These are phyloP conservation scores for Phyllosticta citribraziliensis DNA, from an alignment of 2,329 filamentous ascomycete genomes.

Conservation along the genomic window DNA sequence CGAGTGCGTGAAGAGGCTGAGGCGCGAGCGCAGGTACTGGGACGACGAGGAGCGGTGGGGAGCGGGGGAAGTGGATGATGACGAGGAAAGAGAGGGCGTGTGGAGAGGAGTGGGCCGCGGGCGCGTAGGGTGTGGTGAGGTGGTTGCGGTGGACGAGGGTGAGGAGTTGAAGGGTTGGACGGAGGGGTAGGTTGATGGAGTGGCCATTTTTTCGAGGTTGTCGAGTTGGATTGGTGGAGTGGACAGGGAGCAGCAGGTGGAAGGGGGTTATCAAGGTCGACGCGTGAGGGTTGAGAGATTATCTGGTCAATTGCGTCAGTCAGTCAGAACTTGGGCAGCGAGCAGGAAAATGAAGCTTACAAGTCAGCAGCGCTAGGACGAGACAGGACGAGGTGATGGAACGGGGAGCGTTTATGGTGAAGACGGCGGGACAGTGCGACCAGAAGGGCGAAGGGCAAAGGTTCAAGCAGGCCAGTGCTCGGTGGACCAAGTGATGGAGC, in stretches of 20 bases:
- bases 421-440: background rate
- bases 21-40: constrained; percentile 30
- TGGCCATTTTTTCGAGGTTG: background rate
- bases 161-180: background rate
- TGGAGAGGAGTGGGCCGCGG: background rate
- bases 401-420: background rate
- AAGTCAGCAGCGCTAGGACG: background rate
- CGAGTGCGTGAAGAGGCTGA: constrained; percentile 32
- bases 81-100: background rate
- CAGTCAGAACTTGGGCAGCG: background rate
- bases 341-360: background rate
- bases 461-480: background rate
- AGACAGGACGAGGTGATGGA: background rate
- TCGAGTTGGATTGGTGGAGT: background rate
- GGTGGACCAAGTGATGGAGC: background rate
- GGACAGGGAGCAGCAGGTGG: background rate
- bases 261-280: background rate
- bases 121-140: background rate
- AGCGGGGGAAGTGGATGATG: constrained; percentile 11
- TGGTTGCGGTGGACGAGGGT: background rate
- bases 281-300: background rate
- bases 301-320: background rate
- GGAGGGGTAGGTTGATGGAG: background rate
- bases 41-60: constrained; percentile 20
- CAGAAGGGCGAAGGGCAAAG: background rate